Evolutionary conservation across 495 filamentous ascomycete genomes (phyloP), one percentile per base, ranked within the genome.

Genomic region (Aspergillus affinis): DNA sequence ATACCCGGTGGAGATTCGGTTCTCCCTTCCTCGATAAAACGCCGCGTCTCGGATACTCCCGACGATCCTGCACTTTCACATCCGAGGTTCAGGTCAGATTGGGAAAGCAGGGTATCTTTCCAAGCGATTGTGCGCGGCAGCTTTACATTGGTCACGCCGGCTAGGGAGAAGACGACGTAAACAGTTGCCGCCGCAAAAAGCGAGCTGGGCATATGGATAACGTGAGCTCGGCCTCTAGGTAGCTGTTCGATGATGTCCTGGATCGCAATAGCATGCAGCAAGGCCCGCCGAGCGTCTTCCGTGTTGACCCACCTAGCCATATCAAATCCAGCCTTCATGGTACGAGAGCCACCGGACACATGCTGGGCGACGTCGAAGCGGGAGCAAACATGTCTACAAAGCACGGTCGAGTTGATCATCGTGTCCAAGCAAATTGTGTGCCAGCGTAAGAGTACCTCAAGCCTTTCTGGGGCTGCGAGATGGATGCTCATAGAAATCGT

Each of bases 221-320:
- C 77, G 64, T 82, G 79, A 15, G 77, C 75, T 10, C 78, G 72
- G 4, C 79, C 79, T 20, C 77, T 67, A 6, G 79, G 79, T 1
- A 82, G 57, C 51, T 77, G 72, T 57, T 82, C 79, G n/a, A 82
- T 63, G 18, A 82, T 79, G 45, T 81, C 76, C 62, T 82, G 79
- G 27, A 82, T 81, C 2, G 77, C 74, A 48, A 79, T 69, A 7
- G 78, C 79, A 41, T 82, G 79, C 10, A 82, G 61, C 1, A 80
- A 63, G n/a, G 79, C 76, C 23, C 78, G 70, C 2, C 73, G 68
- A 5, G 76, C 79, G 61, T 80, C 74, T 36, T 73, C 69, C 0
- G 70, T 75, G 18, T 68, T 65, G 12, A 68, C 68, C 78, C 78
- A 82, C 54, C 67, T 69, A 1, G 68, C 51, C 27, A 80, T 58